Evolutionary conservation across 768 basidiomycete genomes (phyloP), one percentile per base, ranked within the genome.

Genomic region (Macrolepiota dolichaula): DNA sequence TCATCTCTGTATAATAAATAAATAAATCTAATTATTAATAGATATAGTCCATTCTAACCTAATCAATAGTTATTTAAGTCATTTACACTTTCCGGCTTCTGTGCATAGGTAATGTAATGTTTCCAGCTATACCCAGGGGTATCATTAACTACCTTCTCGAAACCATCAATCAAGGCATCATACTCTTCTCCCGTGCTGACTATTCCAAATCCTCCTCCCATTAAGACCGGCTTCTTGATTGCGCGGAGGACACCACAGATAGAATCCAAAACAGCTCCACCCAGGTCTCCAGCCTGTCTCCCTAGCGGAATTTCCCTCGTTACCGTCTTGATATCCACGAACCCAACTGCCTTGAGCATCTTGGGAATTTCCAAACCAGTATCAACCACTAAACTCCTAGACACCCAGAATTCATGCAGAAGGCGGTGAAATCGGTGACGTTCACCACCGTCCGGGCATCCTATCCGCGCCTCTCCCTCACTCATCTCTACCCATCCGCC

Each of bases 151-250:
- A 19, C 24, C 38, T 37, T 64, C 40, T 25, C 25, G 3, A 64
- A 3, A 6, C 53, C 63, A 3, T 61, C 52, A 17, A 64, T 32
- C 11, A 61, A 13, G 5, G 38, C 49, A 35, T 64, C 63, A 32
- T 61, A 64, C 35, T 64, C 63, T 46, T 60, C 53, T 13, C 56
- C 56, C 11, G 37, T 42, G 4, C 5, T n/a, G 5, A 61, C 55
- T 19, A 61, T 24, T 17, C 63, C 62, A 12, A 63, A 38, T 6
- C 62, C 62, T 7, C 62, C 63, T n/a, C 55, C 50, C 29, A 50
- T 24, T 15, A 63, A 37, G 2, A 63, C 54, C 13, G 55, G 54
- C 19, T 29, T 17, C 47, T 59, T 60, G 22, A 63, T 63, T 3
- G 25, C 53, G 17, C 13, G 6, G 3, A 51, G 52, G 36, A 52